Base-by-base conservation (phyloP, 2,329 filamentous ascomycete genomes). In the Ceratocystis eucalypticola region DNA sequence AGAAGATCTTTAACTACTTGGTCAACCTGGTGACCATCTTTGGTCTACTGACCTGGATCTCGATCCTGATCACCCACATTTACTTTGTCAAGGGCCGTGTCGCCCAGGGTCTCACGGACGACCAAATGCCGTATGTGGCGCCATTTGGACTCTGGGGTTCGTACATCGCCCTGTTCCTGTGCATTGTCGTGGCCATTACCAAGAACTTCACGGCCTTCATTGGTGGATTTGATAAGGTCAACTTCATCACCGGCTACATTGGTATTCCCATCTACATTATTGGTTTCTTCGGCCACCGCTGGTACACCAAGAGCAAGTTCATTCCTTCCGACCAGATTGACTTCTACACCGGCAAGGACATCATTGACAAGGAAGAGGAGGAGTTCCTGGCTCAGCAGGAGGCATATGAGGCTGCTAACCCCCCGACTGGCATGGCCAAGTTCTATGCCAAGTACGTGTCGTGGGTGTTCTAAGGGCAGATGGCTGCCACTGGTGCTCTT, bases 141-240 rank as follows among this genome's bases (percentile, higher is more conserved):
- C 89, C 89, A 0, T 80, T 92, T 17, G 88, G 89, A n/a, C 76
- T 84, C 46, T 82, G 74, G 69, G 90, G 89, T 10, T 90, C 86
- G 0, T 84, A 84, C 72, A 77, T 78, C 68, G 87, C 87, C 0
- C 79, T 94, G 1, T 77, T 79, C 72, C 86, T 91, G 76, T 91
- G 88, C 76, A 80, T 81, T 72, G 73, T 94, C 44, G 88, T 94
- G 69, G 83, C 87, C 1, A 73, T 95, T 64, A 93, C 89, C 72
- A 95, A 94, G 82, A 92, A 91, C 79, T 94, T 85, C 75, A 80
- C 83, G 66, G 86, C 88, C 68, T 94, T 94, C 75, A 79, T 84
- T 69, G 74, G 71, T 72, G 77, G 70, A 78, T 68, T 68, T 33
- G 70, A 74, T 66, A 80, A 79, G 65, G 85, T 88, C 78, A 86